Conservation (phyloP, 108 stramenopile species). For the Cyclostephanos tholiformis region DNA sequence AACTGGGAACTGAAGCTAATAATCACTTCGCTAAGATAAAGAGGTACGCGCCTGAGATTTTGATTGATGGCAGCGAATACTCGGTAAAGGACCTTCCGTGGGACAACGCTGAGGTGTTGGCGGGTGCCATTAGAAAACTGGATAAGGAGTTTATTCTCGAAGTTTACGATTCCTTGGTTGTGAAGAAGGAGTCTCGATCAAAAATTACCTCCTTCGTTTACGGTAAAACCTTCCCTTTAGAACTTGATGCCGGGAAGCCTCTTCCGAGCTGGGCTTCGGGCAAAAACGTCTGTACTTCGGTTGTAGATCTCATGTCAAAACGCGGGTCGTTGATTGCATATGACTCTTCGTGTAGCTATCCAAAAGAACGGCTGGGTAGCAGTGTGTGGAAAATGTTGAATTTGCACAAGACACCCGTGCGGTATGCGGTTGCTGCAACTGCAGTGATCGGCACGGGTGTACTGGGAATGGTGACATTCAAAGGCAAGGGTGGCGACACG, state of each 20-base stretch:
- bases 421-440: conserved; percentile 37
- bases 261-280: not conserved
- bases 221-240: conserved; percentile 80
- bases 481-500: conserved; percentile 23
- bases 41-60: conserved; percentile 71
- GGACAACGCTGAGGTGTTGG: conserved; percentile 63
- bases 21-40: conserved; percentile 64
- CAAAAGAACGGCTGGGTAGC: not conserved
- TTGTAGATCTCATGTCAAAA: conserved; percentile 28
- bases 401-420: conserved; percentile 22
- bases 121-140: conserved; percentile 53
- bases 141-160: conserved; percentile 54
- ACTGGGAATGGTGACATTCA: conserved; percentile 20
- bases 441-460: conserved; percentile 31
- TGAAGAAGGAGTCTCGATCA: conserved; percentile 55
- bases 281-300: conserved; percentile 13
- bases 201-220: conserved; percentile 75
- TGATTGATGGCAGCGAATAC: conserved; percentile 11
- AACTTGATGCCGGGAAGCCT: not conserved
- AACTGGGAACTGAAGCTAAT: conserved; percentile 66
- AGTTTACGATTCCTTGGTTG: conserved; percentile 64
- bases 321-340: conserved; percentile 38
- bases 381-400: conserved; percentile 23
- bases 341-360: conserved; percentile 31
- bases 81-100: conserved; percentile 57